These are phyloP conservation scores for Cercis canadensis DNA, from an alignment of 306 rosid genomes.

Conservation along the genomic window DNA sequence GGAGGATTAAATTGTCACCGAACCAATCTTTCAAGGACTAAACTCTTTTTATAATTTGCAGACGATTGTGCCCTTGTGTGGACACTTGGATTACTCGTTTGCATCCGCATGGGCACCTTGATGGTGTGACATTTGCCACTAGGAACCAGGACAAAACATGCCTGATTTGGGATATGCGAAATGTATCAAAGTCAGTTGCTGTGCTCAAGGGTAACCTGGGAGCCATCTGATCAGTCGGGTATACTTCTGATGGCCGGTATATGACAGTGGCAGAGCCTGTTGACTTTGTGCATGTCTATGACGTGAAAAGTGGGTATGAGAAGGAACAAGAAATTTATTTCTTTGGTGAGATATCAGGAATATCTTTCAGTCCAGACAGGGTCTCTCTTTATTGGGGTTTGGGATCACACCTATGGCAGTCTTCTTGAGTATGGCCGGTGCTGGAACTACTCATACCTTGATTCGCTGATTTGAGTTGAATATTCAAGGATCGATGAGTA, in stretches of 20 bases:
- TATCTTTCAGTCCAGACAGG: conserved; percentile 87
- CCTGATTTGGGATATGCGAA: conserved; percentile 79
- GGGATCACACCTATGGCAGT: conserved; percentile 88
- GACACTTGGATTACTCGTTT: conserved; percentile 84
- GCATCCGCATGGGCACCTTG: conserved; percentile 87
- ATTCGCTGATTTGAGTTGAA: conserved; percentile 41
- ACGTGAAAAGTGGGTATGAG: conserved; percentile 66
- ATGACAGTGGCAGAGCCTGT: conserved; percentile 90
- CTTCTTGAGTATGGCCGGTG: conserved; percentile 74
- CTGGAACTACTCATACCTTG: conserved; percentile 57
- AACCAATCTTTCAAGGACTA: too few relatives aligned
- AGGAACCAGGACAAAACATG: conserved; percentile 93
- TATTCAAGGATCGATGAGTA: conserved; percentile 31
- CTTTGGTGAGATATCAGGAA: conserved; percentile 84
- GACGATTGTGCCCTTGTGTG: conserved; percentile 54
- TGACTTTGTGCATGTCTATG: conserved; percentile 81
- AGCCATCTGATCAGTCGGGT: conserved; percentile 75
- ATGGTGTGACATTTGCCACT: conserved; percentile 75
- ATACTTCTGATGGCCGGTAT: conserved; percentile 67
- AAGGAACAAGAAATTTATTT: conserved; percentile 83
- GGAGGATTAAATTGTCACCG: too few relatives aligned
- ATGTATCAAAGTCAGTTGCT: conserved; percentile 74
- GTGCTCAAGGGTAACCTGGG: too few relatives aligned
- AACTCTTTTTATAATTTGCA: conserved; percentile 46
- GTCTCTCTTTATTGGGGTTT: conserved; percentile 76